phyloP scores from a whole-genome alignment of 2,329 filamentous ascomycete genomes.

The Cucurbitaria berberidis region DNA sequence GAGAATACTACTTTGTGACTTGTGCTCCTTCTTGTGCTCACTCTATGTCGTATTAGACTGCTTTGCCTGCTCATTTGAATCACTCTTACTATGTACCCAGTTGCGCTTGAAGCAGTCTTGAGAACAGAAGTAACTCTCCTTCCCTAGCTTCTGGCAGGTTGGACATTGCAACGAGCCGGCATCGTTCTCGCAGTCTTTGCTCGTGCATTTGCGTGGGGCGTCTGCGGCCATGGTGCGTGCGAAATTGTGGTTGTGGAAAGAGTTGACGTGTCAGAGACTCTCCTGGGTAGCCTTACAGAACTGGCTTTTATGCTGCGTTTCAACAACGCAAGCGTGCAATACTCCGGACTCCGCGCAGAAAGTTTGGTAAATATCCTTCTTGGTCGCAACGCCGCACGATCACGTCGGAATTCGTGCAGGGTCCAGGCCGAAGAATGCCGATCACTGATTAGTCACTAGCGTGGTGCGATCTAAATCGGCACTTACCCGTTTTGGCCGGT shows the following conservation, averaged over 20 bases:
- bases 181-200: slow-evolving; percentile 84
- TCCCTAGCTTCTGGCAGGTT: slow-evolving; percentile 87
- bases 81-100: slow-evolving; percentile 72
- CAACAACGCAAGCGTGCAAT: background rate
- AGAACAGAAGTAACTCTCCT: slow-evolving; percentile 95
- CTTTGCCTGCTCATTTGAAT: slow-evolving; percentile 10
- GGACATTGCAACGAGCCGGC: slow-evolving; percentile 89
- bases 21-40: slow-evolving; percentile 84
- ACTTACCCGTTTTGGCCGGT: slow-evolving; percentile 24
- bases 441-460: slow-evolving; percentile 30
- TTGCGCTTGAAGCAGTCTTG: slow-evolving; percentile 99
- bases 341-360: slow-evolving; percentile 26
- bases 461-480: slow-evolving; percentile 7
- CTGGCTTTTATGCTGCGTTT: slow-evolving; percentile 4
- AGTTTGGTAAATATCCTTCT: slow-evolving; percentile 9
- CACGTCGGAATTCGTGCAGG: slow-evolving; percentile 18
- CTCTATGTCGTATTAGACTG: slow-evolving; percentile 58
- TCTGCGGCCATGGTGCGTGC: slow-evolving; percentile 42
- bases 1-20: slow-evolving; percentile 77
- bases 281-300: background rate
- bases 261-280: background rate
- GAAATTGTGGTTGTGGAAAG: background rate
- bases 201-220: slow-evolving; percentile 73
- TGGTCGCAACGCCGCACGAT: slow-evolving; percentile 17
- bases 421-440: slow-evolving; percentile 21